Conservation (phyloP, 2,329 filamentous ascomycete species). For the Ilyonectria robusta region DNA sequence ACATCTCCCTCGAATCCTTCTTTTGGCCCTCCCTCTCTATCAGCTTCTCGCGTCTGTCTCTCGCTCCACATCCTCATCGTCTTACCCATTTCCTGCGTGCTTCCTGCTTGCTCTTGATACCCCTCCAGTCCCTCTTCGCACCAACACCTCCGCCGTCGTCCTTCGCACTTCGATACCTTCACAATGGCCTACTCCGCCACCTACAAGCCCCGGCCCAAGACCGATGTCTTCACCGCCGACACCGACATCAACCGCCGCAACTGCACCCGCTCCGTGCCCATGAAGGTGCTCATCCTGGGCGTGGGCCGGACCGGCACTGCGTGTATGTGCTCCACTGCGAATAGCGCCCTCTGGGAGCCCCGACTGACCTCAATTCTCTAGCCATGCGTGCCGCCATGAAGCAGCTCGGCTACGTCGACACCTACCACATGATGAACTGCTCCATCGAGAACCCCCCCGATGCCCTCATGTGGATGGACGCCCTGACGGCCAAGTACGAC, state of each 20-base stretch:
- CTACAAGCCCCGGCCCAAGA: slow-evolving; percentile 59
- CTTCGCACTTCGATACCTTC: slow-evolving; percentile 11
- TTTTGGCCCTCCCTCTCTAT: neutral
- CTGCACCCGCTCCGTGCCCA: slow-evolving; percentile 77
- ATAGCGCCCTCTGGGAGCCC: neutral
- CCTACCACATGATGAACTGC: slow-evolving; percentile 82
- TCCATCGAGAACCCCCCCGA: slow-evolving; percentile 73
- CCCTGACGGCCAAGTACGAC: slow-evolving; percentile 68
- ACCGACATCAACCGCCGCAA: slow-evolving; percentile 77
- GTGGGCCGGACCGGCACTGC: slow-evolving; percentile 80
- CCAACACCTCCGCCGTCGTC: neutral
- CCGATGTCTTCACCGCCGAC: slow-evolving; percentile 75
- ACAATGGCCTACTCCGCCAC: slow-evolving; percentile 50
- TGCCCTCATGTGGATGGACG: slow-evolving; percentile 79
- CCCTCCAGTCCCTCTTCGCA: neutral
- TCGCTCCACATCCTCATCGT: neutral
- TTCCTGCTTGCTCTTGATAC: neutral
- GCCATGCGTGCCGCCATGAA: slow-evolving; percentile 76
- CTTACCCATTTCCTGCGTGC: neutral
- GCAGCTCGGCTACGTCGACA: slow-evolving; percentile 76
- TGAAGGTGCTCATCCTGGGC: slow-evolving; percentile 80
- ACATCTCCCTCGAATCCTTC: neutral
- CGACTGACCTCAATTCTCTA: slow-evolving; percentile 45
- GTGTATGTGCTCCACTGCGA: slow-evolving; percentile 62
- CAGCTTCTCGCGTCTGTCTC: neutral